Evolutionary conservation across 306 rosid species (phyloP), one percentile per base, ranked within the genome.

Genomic region (Casuarina cunninghamiana): DNA sequence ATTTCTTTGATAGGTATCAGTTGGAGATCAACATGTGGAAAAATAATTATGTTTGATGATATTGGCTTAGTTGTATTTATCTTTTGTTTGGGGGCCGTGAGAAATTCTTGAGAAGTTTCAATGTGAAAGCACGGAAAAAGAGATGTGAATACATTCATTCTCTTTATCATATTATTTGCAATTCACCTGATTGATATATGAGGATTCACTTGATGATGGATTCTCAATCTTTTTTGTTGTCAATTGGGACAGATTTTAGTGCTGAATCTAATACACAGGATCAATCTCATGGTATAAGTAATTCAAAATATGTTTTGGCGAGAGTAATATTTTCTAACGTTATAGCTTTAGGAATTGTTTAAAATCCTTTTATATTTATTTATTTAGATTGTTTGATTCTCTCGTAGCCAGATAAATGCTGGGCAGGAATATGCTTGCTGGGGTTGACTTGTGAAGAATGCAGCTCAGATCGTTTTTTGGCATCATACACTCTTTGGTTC

Each of bases 331-430:
- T 65, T 65, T 57, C 38, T 26, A 26, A 26, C 8, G 3, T 57
- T 57, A 19, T 53, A 16, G n/a, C 63, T 8, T 6, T 21, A 21
- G 63, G 63, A 21, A 15, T 76, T 41, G 53, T 58, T 46, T 7
- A 10, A 3, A 1, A 39, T 72, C 17, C 38, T 71, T 37, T 21
- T 16, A 48, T 51, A 53, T 69, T 68, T 51, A n/a, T 75, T 85
- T 63, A 75, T 73, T 26, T 70, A 81, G 70, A 53, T 54, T 75
- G 16, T 61, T 32, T 76, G 74, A 61, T 75, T 70, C 71, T 78
- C 75, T 80, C 82, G 5, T 86, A 95, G 99, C 93, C 96, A 82
- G 97, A 93, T 85, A 93, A 95, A 85, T 84, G 98, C 77, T 95
- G 97, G 94, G 96, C 84, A 21, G 99, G 97, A 71, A 85, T 91